Base-by-base conservation (phyloP, 1,139 yeast genomes). In the Geotrichum australiense region DNA sequence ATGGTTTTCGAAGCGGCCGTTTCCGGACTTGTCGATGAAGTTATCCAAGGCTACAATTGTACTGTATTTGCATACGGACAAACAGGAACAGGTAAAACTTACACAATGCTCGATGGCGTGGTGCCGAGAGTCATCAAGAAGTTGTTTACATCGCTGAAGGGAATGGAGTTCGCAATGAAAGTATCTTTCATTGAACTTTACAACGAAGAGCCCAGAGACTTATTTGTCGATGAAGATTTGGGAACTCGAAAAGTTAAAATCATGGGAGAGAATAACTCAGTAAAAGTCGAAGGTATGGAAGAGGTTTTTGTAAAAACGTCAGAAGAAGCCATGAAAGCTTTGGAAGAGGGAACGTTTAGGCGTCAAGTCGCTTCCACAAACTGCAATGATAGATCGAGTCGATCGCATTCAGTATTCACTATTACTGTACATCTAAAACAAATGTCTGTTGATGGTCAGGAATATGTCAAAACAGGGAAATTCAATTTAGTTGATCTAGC, bases 1-100 rank as follows among this genome's bases (percentile, higher is more conserved):
- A 62, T 71, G 52, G 56, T 81, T 0, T 81, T 75, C 51, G 73
- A 75, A 11, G 73, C 73, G 20, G 77, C 77, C 10, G 85, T 81
- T 0, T 56, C 67, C 21, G 80, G 82, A 29, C 68, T 74, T 39
- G 69, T 80, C 30, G 64, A 68, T 23, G 87, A 80, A 50, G 73
- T 78, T 58, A 52, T 78, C 39, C 61, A 65, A 36, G 86, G 86
- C 8, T 53, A 55, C 54, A 58, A 57, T 41, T 86, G 87, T 44
- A 83, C 96, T 0, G 71, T 86, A 3, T 71, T 85, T 54, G 94
- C 94, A 0, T 85, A 85, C 58, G 94, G 95, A 5, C 95, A 85
- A 61, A 85, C 94, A 0, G 94, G 94, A 6, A 80, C 94, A 0
- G 94, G 95, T 2, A 84, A 84, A 54, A 84, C 96, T 0, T 37